Conservation (phyloP, 2,329 filamentous ascomycete genomes). For the Fusarium tuaranense region DNA sequence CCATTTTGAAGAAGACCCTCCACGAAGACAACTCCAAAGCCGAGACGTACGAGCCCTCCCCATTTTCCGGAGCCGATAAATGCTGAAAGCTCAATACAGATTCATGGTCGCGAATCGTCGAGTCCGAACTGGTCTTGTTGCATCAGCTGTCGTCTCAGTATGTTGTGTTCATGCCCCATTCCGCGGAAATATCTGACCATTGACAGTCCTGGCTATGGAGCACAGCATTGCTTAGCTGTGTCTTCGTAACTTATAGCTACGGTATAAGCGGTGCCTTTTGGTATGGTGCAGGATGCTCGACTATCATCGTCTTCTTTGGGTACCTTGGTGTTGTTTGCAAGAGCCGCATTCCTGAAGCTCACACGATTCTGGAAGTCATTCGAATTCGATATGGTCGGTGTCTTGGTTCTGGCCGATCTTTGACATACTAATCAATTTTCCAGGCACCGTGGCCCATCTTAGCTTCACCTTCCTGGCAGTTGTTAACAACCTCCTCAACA, state of each 20-base stretch:
- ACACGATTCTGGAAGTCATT: conserved; percentile 85
- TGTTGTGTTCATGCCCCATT: no score
- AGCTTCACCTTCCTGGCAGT: conserved; percentile 86
- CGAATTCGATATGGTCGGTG: conserved; percentile 64
- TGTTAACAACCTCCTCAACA: conserved; percentile 87
- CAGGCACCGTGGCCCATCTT: conserved; percentile 73
- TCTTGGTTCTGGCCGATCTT: no score
- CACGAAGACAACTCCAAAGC: conserved; percentile 24
- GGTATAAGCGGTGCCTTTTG: conserved; percentile 23
- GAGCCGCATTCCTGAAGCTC: conserved; percentile 84
- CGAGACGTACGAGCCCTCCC: conserved; percentile 1
- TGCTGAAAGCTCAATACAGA: background rate
- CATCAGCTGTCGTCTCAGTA: conserved; percentile 22
- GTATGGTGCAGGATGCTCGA: conserved; percentile 21
- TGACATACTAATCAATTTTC: no score
- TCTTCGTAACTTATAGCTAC: conserved; percentile 22
- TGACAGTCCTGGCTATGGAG: conserved; percentile 25
- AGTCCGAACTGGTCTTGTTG: conserved; percentile 20
- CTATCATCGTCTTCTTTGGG: conserved; percentile 81
- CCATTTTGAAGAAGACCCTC: conserved; percentile 21
- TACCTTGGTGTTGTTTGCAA: conserved; percentile 91
- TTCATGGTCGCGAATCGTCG: conserved; percentile 25
- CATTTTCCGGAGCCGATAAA: no score
- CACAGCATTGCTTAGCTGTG: conserved; percentile 21
- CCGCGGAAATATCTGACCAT: background rate